A percentile compares a stretch with the other conserved stretches of the same genome.
These are phyloP conservation scores for Rhizophora mangle DNA, from an alignment of 345 rosid genomes.

Conservation along the genomic window DNA sequence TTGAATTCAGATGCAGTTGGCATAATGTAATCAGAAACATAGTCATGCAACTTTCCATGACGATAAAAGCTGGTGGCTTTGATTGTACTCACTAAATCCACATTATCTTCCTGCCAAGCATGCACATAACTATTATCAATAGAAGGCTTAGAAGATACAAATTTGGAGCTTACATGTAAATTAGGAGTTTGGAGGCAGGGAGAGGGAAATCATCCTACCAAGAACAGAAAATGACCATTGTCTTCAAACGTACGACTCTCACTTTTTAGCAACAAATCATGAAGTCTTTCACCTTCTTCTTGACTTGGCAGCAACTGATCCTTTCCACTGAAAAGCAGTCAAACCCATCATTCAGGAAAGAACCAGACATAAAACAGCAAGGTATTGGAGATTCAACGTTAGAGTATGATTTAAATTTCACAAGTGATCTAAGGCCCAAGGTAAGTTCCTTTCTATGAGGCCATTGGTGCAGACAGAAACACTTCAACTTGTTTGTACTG, in stretches of 20 bases:
- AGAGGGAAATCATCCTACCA: slow-evolving; percentile 48
- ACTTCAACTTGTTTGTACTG: too few species aligned
- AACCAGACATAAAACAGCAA: slow-evolving; percentile 9
- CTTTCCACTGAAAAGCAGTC: slow-evolving; percentile 46
- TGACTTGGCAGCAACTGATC: slow-evolving; percentile 72
- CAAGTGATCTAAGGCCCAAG: too few species aligned
- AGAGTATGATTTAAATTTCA: too few species aligned
- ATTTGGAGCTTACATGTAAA: neutral
- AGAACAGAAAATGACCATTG: slow-evolving; percentile 68
- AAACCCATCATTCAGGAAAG: neutral
- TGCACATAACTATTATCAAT: neutral
- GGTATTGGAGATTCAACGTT: neutral
- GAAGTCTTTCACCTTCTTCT: slow-evolving; percentile 63
- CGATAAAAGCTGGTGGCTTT: slow-evolving; percentile 16
- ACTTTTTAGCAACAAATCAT: slow-evolving; percentile 39
- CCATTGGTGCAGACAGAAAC: too few species aligned
- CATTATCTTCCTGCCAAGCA: slow-evolving; percentile 49
- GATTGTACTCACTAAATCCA: slow-evolving; percentile 14
- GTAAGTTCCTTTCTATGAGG: too few species aligned
- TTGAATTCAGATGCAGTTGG: slow-evolving; percentile 20
- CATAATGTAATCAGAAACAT: slow-evolving; percentile 12
- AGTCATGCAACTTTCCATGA: slow-evolving; percentile 8
- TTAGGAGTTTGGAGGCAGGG: neutral
- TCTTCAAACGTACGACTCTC: slow-evolving; percentile 54
- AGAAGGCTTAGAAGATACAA: neutral